Conservation (phyloP, 2,329 filamentous ascomycete genomes). For the Fusarium torreyae region DNA sequence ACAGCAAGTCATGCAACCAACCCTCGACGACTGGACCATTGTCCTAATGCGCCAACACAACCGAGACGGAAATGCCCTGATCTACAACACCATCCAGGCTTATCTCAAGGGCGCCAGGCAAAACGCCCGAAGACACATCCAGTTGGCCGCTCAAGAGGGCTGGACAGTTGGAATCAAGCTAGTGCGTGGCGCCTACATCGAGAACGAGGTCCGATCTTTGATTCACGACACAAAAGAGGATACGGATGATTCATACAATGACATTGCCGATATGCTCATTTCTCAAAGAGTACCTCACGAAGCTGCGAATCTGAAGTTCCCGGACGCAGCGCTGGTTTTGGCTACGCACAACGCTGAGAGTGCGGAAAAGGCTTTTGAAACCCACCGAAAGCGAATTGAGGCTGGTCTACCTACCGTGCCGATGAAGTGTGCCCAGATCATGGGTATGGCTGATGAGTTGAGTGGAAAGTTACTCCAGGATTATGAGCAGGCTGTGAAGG, state of each 20-base stretch:
- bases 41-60: conserved; percentile 58
- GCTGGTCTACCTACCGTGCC: conserved; percentile 49
- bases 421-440: conserved; percentile 67
- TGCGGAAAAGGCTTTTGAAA: conserved; percentile 59
- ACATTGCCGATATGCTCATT: conserved; percentile 63
- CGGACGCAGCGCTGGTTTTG: conserved; percentile 63
- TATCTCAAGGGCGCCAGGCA: conserved; percentile 66
- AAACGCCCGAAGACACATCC: conserved; percentile 63
- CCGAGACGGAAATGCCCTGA: conserved; percentile 49
- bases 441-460: conserved; percentile 72
- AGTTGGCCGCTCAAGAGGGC: conserved; percentile 60
- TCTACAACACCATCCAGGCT: conserved; percentile 69
- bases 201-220: conserved; percentile 62
- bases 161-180: conserved; percentile 70
- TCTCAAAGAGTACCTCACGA: conserved; percentile 50
- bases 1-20: conserved; percentile 60
- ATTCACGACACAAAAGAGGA: conserved; percentile 68
- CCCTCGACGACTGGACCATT: conserved; percentile 53
- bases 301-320: conserved; percentile 53
- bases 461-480: conserved; percentile 64
- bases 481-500: conserved; percentile 40
- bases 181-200: conserved; percentile 70
- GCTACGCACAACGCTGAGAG: conserved; percentile 67
- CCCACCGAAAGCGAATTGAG: conserved; percentile 59
- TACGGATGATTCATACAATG: conserved; percentile 67